Conservation (phyloP, 208 protist genomes). For the Leishmania martiniquensis region DNA sequence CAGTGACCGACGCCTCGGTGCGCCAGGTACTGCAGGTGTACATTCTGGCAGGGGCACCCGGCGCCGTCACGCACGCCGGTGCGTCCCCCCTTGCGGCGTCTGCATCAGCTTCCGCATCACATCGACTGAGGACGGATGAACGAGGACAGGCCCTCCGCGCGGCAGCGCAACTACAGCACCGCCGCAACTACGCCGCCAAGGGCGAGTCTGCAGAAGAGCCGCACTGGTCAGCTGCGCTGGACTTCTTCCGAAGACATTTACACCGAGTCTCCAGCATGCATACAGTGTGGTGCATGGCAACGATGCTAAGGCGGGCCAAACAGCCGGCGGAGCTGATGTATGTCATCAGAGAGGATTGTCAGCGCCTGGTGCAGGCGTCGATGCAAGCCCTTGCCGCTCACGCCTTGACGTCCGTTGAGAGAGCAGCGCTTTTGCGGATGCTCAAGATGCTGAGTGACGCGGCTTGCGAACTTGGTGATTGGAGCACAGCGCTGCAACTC, state of each 20-base stretch:
- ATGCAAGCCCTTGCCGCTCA: conserved; percentile 17
- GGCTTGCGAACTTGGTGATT: conserved; percentile 52
- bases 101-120: background rate
- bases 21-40: conserved; percentile 48
- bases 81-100: background rate
- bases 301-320: conserved; percentile 32
- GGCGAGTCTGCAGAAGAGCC: conserved; percentile 2
- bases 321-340: conserved; percentile 9
- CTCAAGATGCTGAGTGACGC: conserved; percentile 37
- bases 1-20: conserved; percentile 44
- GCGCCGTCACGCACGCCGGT: background rate
- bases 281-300: conserved; percentile 55
- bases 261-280: conserved; percentile 42
- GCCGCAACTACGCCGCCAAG: background rate
- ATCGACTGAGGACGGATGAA: conserved; percentile 45
- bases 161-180: conserved; percentile 24
- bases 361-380: conserved; percentile 8
- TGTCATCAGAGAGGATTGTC: conserved; percentile 32
- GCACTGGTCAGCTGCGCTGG: conserved; percentile 25
- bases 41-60: conserved; percentile 14
- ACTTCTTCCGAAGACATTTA: conserved; percentile 42
- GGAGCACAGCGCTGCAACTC: conserved; percentile 43
- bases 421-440: conserved; percentile 22
- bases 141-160: conserved; percentile 42
- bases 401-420: conserved; percentile 10